phyloP scores from a whole-genome alignment of 2,329 filamentous ascomycete species.

The Aspergillus tanneri region DNA sequence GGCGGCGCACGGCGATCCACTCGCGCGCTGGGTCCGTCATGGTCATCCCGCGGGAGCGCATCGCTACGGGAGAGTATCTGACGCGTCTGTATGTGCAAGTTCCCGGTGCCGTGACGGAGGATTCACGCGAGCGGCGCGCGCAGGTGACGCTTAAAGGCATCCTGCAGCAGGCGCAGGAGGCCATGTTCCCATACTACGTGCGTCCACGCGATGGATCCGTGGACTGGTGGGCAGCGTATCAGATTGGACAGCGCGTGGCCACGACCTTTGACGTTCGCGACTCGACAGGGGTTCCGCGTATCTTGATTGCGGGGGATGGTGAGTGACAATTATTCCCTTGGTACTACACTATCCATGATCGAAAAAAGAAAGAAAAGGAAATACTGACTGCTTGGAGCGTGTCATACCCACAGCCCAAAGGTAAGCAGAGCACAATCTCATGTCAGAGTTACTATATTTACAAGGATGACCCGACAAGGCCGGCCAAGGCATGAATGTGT shows the following conservation, averaged over 20 bases:
- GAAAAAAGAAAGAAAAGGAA: too few relatives aligned
- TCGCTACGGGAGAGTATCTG: constrained; percentile 62
- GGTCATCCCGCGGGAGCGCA: constrained; percentile 69
- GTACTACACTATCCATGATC: background rate
- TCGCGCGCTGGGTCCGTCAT: constrained; percentile 72
- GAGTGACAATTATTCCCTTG: constrained; percentile 9
- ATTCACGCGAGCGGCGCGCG: constrained; percentile 61
- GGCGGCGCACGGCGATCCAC: constrained; percentile 75
- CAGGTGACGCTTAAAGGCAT: constrained; percentile 64
- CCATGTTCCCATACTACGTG: constrained; percentile 65
- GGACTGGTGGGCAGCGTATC: constrained; percentile 74
- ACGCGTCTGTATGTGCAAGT: constrained; percentile 64
- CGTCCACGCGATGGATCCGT: constrained; percentile 59
- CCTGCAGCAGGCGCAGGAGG: constrained; percentile 62
- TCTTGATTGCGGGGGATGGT: constrained; percentile 69
- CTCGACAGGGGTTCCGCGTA: constrained; percentile 64
- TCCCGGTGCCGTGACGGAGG: constrained; percentile 41
- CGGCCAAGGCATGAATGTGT: constrained; percentile 76
- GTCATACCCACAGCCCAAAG: constrained; percentile 74
- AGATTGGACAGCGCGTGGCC: constrained; percentile 66
- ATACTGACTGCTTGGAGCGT: too few relatives aligned
- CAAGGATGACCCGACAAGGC: too few relatives aligned
- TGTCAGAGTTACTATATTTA: too few relatives aligned
- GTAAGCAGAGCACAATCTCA: constrained; percentile 21
- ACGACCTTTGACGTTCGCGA: constrained; percentile 53